Conservation (phyloP, 805 yeast species). For the Teunomyces tritomae region DNA sequence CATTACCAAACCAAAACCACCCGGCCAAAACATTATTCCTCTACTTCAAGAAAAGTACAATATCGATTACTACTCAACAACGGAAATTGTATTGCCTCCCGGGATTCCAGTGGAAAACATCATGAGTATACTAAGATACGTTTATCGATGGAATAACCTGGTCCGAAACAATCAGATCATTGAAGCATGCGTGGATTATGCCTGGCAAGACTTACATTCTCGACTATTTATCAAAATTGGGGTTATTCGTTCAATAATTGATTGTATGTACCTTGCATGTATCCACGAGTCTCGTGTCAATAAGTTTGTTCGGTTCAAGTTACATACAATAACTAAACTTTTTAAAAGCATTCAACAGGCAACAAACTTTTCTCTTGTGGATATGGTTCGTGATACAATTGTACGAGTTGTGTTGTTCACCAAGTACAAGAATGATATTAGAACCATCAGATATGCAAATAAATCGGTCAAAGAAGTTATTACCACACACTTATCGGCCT, state of each 20-base stretch:
- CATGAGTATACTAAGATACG: not conserved
- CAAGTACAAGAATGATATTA: not conserved
- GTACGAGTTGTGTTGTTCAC: not conserved
- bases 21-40: not conserved
- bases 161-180: not conserved
- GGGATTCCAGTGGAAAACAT: not conserved
- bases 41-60: not conserved
- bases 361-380: not conserved
- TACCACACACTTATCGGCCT: not conserved
- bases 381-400: not conserved
- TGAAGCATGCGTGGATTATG: not conserved
- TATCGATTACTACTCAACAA: not conserved
- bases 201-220: not conserved
- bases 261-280: not conserved
- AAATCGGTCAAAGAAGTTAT: not conserved
- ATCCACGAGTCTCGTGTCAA: not conserved
- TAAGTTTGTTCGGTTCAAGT: not conserved
- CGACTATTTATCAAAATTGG: not conserved
- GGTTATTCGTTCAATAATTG: not conserved
- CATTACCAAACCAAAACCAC: not conserved
- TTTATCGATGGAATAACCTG: slow-evolving; percentile 1
- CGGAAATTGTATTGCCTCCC: not conserved
- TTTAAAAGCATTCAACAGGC: not conserved
- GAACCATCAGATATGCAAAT: not conserved
- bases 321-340: not conserved